A percentile compares a stretch with the other conserved stretches of the same genome.
These are phyloP conservation scores for Rutstroemia sp. DNA, from an alignment of 2,329 filamentous ascomycete genomes.

Conservation along the genomic window DNA sequence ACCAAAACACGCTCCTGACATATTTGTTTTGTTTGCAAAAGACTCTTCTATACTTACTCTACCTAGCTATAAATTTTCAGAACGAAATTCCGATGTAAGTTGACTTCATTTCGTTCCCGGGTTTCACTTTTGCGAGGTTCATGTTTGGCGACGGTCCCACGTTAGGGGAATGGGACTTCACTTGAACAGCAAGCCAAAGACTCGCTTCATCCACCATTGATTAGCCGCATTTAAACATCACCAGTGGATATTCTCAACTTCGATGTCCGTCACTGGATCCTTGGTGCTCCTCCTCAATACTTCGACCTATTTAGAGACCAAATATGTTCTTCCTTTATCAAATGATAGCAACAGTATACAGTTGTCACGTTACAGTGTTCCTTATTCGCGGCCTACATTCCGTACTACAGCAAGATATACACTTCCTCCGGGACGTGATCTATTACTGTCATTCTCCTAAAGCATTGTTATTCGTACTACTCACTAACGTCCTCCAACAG, in stretches of 20 bases:
- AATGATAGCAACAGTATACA: too few species aligned
- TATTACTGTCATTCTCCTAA: too few species aligned
- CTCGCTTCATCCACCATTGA: slow-evolving; percentile 1
- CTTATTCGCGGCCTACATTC: too few species aligned
- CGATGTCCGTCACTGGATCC: too few species aligned
- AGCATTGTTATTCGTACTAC: too few species aligned
- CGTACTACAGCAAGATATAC: too few species aligned
- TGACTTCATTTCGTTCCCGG: background rate
- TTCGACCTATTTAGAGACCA: too few species aligned
- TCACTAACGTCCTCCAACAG: too few species aligned
- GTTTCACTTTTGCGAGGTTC: background rate
- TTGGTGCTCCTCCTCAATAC: background rate
- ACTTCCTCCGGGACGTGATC: too few species aligned
- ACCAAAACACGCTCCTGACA: background rate
- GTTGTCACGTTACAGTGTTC: too few species aligned
- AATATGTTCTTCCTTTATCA: too few species aligned
- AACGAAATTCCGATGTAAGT: background rate
- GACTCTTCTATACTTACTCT: background rate
- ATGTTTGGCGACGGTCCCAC: background rate
- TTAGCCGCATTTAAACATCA: background rate
- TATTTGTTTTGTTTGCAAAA: background rate
- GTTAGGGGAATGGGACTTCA: background rate
- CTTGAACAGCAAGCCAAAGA: background rate
- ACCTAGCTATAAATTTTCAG: background rate
- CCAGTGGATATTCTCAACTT: background rate